Conservation (phyloP, 306 rosid species). For the Arachis stenosperma region DNA sequence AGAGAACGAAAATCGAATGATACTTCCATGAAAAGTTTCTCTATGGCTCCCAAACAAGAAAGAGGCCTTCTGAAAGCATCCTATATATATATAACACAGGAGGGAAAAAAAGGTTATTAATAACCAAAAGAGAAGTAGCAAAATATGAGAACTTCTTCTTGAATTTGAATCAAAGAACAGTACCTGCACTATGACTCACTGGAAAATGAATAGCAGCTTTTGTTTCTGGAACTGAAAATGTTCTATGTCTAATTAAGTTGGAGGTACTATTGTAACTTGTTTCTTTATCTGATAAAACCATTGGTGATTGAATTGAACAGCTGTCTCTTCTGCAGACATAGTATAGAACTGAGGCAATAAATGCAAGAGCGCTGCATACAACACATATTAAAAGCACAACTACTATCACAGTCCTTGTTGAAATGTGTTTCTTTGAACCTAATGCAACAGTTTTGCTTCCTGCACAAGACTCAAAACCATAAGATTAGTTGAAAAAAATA, state of each 20-base stretch:
- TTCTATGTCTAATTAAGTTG: constrained; percentile 64
- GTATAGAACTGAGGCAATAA: constrained; percentile 63
- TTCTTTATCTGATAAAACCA: constrained; percentile 65
- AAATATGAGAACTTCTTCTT: not conserved
- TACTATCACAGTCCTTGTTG: constrained; percentile 63
- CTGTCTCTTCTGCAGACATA: constrained; percentile 57
- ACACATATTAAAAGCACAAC: constrained; percentile 60
- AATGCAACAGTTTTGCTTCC: constrained; percentile 54
- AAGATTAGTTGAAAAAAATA: constrained; percentile 17
- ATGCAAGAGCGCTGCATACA: constrained; percentile 66
- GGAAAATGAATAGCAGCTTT: constrained; percentile 51
- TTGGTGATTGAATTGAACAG: constrained; percentile 51
- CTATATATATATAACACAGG: constrained; percentile 42
- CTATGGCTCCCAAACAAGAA: constrained; percentile 59
- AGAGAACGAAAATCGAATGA: constrained; percentile 72
- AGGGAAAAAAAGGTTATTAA: constrained; percentile 18
- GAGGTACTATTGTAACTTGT: constrained; percentile 67
- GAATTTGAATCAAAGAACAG: not conserved
- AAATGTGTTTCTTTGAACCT: constrained; percentile 63
- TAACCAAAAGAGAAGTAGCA: constrained; percentile 8
- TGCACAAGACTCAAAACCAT: constrained; percentile 50
- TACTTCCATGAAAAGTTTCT: constrained; percentile 64
- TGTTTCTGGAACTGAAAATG: constrained; percentile 56
- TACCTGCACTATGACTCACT: constrained; percentile 56
- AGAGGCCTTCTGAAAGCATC: constrained; percentile 71